These are phyloP conservation scores for Amanita fuliginea DNA, from an alignment of 768 basidiomycete genomes.

Conservation along the genomic window DNA sequence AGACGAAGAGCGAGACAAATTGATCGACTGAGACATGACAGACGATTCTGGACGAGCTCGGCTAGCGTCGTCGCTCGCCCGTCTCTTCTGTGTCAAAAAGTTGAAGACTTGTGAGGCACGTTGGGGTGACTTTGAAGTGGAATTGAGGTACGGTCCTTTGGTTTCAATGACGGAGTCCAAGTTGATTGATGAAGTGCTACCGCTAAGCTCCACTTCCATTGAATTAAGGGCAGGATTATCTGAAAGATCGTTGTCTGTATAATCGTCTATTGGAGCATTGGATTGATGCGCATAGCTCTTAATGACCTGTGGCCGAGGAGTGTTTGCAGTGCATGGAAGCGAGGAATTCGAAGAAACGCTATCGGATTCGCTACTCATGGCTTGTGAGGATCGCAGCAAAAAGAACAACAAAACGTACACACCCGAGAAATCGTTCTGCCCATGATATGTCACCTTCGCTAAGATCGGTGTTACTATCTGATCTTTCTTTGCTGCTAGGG, in stretches of 20 bases:
- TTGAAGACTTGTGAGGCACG: conserved; percentile 69
- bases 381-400: neutral
- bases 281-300: conserved; percentile 20
- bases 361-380: conserved; percentile 29
- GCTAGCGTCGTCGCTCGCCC: conserved; percentile 24
- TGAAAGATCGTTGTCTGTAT: conserved; percentile 36
- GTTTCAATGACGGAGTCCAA: conserved; percentile 11
- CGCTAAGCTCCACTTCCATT: conserved; percentile 65
- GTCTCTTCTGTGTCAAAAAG: conserved; percentile 47
- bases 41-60: conserved; percentile 24
- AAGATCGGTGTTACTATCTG: conserved; percentile 7
- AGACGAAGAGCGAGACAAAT: conserved; percentile 30
- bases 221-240: conserved; percentile 54
- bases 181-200: conserved; percentile 25
- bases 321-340: conserved; percentile 38
- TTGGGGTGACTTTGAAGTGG: conserved; percentile 41
- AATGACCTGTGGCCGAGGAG: conserved; percentile 27
- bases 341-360: conserved; percentile 36
- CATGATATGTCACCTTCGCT: conserved; percentile 73
- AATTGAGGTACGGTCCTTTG: conserved; percentile 20
- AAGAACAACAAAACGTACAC: conserved; percentile 11
- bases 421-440: conserved; percentile 72
- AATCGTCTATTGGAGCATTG: conserved; percentile 21
- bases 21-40: conserved; percentile 26
- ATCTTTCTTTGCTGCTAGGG: conserved; percentile 19